Evolutionary conservation across 768 basidiomycete species (phyloP).

Genomic region (Pluteus cervinus): DNA sequence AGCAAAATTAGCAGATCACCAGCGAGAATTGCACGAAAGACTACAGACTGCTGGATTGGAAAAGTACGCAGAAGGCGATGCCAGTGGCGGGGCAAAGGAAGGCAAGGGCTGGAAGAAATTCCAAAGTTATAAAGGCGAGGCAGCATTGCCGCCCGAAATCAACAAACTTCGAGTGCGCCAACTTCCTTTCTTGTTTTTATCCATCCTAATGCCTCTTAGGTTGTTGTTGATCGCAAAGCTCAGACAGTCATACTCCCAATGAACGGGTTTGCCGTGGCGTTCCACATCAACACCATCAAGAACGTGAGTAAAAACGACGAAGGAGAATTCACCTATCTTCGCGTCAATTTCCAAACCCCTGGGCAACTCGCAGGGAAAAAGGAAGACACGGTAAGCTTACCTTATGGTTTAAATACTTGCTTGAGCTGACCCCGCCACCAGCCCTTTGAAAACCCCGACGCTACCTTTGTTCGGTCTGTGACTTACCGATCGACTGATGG

Average conservation of each 20-base stretch:
- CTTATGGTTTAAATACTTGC: neutral
- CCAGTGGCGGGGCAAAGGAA: conserved; percentile 72
- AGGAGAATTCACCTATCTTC: conserved; percentile 87
- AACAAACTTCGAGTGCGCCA: conserved; percentile 69
- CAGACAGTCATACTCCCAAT: conserved; percentile 89
- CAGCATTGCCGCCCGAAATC: conserved; percentile 78
- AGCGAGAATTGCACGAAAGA: conserved; percentile 70
- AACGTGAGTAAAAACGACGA: conserved; percentile 98
- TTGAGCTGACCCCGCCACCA: conserved; percentile 21
- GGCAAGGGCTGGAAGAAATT: conserved; percentile 95
- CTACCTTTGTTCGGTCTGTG: conserved; percentile 93
- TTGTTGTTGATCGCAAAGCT: conserved; percentile 86
- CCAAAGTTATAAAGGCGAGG: conserved; percentile 96
- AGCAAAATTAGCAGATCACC: conserved; percentile 83
- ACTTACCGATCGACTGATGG: conserved; percentile 89
- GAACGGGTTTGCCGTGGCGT: conserved; percentile 92
- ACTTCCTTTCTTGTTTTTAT: conserved; percentile 1
- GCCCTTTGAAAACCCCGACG: conserved; percentile 96
- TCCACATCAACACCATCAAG: conserved; percentile 98
- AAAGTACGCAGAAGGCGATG: conserved; percentile 74
- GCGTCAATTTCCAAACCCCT: conserved; percentile 98
- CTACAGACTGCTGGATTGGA: conserved; percentile 78
- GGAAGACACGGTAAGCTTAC: conserved; percentile 77
- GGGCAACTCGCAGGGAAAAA: conserved; percentile 97
- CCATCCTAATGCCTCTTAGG: conserved; percentile 38